A percentile compares a stretch with the other conserved stretches of the same genome.
Evolutionary conservation across 805 yeast genomes (phyloP).

Genomic region (Citeromyces nyonsensis): DNA sequence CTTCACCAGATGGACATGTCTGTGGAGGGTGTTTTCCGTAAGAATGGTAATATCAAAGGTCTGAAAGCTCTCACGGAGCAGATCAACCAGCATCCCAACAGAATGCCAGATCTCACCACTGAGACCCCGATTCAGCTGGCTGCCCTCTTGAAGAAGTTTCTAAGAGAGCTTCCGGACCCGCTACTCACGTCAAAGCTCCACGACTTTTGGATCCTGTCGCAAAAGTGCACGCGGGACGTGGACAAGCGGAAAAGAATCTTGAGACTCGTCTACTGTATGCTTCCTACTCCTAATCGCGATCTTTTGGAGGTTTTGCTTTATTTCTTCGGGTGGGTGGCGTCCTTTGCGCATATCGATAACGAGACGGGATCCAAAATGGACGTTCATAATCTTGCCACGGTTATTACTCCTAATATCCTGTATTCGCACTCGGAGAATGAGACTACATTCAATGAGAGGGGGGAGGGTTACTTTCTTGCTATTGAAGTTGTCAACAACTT

Average conservation of each 20-base stretch:
- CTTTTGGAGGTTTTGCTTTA: conserved; percentile 72
- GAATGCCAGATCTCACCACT: conserved; percentile 46
- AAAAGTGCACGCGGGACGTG: conserved; percentile 26
- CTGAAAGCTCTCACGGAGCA: conserved; percentile 57
- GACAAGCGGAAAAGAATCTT: conserved; percentile 34
- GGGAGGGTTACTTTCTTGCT: conserved; percentile 74
- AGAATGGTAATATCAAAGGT: conserved; percentile 86
- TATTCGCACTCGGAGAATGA: conserved; percentile 24
- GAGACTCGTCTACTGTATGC: conserved; percentile 54
- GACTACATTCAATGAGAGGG: conserved; percentile 14
- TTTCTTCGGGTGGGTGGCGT: conserved; percentile 89
- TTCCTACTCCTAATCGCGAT: conserved; percentile 75
- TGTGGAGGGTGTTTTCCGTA: conserved; percentile 89
- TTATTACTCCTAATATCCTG: conserved; percentile 82
- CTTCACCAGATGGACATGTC: conserved; percentile 87
- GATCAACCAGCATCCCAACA: conserved; percentile 61
- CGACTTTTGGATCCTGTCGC: conserved; percentile 65
- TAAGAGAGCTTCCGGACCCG: conserved; percentile 89
- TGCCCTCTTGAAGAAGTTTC: conserved; percentile 79
- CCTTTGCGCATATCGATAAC: conserved; percentile 84
- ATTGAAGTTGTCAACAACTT: conserved; percentile 81
- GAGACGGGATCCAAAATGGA: conserved; percentile 90
- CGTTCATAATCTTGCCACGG: conserved; percentile 87
- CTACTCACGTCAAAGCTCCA: conserved; percentile 63
- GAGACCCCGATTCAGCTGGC: conserved; percentile 89